Conservation (phyloP, 2,329 filamentous ascomycete genomes). For the Aspergillus floridensis region DNA sequence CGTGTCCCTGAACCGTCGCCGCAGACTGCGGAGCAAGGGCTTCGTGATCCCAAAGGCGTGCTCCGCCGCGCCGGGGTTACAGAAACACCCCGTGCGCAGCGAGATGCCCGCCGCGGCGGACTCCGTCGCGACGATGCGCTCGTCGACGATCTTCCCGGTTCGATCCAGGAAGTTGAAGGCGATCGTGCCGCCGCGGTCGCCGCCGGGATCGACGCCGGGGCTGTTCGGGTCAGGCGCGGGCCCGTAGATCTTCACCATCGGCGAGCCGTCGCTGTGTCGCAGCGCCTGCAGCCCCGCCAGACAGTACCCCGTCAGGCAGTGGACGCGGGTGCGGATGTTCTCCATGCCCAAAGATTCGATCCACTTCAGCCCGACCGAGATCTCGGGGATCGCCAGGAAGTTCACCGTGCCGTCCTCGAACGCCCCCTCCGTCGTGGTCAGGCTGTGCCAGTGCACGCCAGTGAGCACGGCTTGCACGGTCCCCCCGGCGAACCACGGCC, state of each 20-base stretch:
- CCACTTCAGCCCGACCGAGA: constrained; percentile 8
- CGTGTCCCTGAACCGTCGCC: background rate
- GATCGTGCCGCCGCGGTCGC: constrained; percentile 3
- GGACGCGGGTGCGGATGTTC: constrained; percentile 6
- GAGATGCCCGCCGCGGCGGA: constrained; percentile 5
- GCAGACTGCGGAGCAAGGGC: background rate
- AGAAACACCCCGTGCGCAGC: constrained; percentile 12
- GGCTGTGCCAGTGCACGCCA: background rate
- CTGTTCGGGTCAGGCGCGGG: background rate
- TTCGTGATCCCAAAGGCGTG: constrained; percentile 5
- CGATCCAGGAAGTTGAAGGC: constrained; percentile 8
- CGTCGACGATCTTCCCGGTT: constrained; percentile 8
- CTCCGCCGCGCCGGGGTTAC: constrained; percentile 9
- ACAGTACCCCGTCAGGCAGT: constrained; percentile 10
- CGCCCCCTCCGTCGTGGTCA: constrained; percentile 4
- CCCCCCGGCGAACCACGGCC: constrained; percentile 12
- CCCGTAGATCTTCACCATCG: constrained; percentile 7
- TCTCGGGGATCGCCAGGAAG: constrained; percentile 10
- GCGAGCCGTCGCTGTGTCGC: constrained; percentile 3
- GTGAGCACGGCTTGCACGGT: constrained; percentile 3
- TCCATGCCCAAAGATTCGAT: constrained; percentile 1
- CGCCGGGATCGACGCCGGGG: background rate
- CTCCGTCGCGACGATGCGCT: constrained; percentile 12
- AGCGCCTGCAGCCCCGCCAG: constrained; percentile 6
- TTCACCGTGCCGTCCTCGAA: constrained; percentile 12